Base-by-base conservation (phyloP, 225 moss, liverwort and hornwort species). In the Ulota crispa region DNA sequence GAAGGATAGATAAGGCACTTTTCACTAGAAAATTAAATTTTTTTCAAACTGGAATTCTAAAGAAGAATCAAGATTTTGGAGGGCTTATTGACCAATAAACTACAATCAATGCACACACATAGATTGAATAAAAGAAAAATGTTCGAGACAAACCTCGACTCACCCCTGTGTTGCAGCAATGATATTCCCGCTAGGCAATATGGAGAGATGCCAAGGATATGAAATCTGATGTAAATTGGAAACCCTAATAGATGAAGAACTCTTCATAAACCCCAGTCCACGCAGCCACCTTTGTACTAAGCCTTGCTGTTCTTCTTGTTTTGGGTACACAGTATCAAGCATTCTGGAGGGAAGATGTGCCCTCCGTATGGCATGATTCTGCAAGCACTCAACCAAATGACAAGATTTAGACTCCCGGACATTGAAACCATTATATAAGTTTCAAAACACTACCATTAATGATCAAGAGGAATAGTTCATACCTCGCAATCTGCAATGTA, bases 401-500 rank as follows among this genome's bases (percentile, higher is more conserved):
- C 59, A 43, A 47, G 32, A 30, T 60, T 43, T 11, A 79, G 70
- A 79, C 43, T 70, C 32, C 57, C 79, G 61, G 32, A 31, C 32
- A 24, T 59, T 23, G 18, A 21, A 32, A 13, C 11, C 20, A 67
- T 19, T 27, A 37, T 2, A 39, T 16, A 19, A 53, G 2, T 54
- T 67, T 67, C 78, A 1, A 5, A 77, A 37, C 7, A 50, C 24
- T n/a, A 77, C n/a, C 9, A n/a, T 37, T 20, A 26, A 60, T 43
- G 31, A 55, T 59, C 59, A 9, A 79, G 31, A 72, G 52, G 53
- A 20, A 37, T 53, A 45, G 30, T 54, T 10, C 27, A 27, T 84
- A 97, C 96, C 95, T 95, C 89, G 62, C 88, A 90, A 82, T 97
- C 97, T 81, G 95, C 95, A 78, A 97, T 91, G 70, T 86, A 91